A percentile compares a stretch with the other conserved stretches of the same genome.
phyloP scores from a whole-genome alignment of 106 monocot genomes.

The Dioscorea dumetorum region DNA sequence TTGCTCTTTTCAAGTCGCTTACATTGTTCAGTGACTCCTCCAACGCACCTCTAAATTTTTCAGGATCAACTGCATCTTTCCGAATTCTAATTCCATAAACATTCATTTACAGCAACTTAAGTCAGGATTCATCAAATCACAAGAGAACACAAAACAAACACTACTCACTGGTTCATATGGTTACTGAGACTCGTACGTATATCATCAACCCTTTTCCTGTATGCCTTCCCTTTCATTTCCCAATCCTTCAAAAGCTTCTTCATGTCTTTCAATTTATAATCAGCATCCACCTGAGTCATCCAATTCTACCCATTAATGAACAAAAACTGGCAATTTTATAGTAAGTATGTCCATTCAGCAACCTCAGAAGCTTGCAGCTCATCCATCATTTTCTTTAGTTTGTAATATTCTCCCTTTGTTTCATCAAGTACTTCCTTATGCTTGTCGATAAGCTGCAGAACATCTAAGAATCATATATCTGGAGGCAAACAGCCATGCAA shows the following conservation, averaged over 20 bases:
- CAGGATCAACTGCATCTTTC: slow-evolving; percentile 81
- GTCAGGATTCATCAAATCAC: background rate
- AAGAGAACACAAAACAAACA: background rate
- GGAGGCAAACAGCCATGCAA: no score
- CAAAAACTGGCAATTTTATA: background rate
- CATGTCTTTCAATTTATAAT: slow-evolving; percentile 71
- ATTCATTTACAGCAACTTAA: background rate
- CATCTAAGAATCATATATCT: background rate
- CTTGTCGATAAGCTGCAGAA: slow-evolving; percentile 68
- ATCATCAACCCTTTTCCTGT: slow-evolving; percentile 72
- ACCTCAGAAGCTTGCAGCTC: slow-evolving; percentile 86
- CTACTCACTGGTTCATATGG: slow-evolving; percentile 82
- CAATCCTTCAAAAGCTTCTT: slow-evolving; percentile 73
- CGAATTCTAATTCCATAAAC: slow-evolving; percentile 52
- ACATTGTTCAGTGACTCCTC: slow-evolving; percentile 30
- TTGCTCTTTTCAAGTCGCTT: slow-evolving; percentile 78
- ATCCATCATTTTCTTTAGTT: slow-evolving; percentile 72
- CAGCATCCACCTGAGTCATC: slow-evolving; percentile 58
- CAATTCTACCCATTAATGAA: background rate
- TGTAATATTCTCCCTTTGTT: slow-evolving; percentile 62
- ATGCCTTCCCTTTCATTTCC: slow-evolving; percentile 76
- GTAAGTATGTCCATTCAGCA: background rate
- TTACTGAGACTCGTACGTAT: slow-evolving; percentile 39
- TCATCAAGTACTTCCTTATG: slow-evolving; percentile 74
- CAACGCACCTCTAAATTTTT: slow-evolving; percentile 60